Conservation (phyloP, 805 yeast genomes). For the Spencermartinsiella europaea region DNA sequence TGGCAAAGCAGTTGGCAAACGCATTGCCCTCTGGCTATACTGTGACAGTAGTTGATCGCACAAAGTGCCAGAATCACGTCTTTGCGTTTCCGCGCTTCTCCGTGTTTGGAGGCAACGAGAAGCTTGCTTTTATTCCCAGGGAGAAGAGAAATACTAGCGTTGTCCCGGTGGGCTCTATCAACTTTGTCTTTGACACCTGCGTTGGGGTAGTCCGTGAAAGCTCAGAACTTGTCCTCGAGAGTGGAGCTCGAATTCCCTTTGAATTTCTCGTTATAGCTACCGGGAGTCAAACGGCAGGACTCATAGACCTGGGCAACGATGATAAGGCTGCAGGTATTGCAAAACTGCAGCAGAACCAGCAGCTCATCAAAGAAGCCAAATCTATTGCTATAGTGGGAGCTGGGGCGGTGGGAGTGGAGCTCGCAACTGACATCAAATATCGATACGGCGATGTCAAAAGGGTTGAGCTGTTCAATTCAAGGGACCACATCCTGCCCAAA, state of each 20-base stretch:
- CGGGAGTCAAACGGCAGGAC: slow-evolving; percentile 3
- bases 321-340: slow-evolving; percentile 6
- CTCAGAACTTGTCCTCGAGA: background rate
- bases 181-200: slow-evolving; percentile 2
- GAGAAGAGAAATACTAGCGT: slow-evolving; percentile 1
- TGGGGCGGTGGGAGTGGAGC: slow-evolving; percentile 16
- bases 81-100: slow-evolving; percentile 12
- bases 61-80: slow-evolving; percentile 5
- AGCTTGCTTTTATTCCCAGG: slow-evolving; percentile 12
- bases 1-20: slow-evolving; percentile 10
- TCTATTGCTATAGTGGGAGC: slow-evolving; percentile 13
- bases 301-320: background rate
- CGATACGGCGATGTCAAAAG: slow-evolving; percentile 4
- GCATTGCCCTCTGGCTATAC: slow-evolving; percentile 3
- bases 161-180: slow-evolving; percentile 4
- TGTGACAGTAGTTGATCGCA: slow-evolving; percentile 6
- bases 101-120: slow-evolving; percentile 7
- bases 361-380: slow-evolving; percentile 3
- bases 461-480: slow-evolving; percentile 7
- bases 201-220: background rate
- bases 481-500: slow-evolving; percentile 7
- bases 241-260: slow-evolving; percentile 4
- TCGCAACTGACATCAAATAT: slow-evolving; percentile 14
- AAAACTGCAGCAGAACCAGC: slow-evolving; percentile 6
- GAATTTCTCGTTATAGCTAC: slow-evolving; percentile 11